Evolutionary conservation across 768 basidiomycete species (phyloP).

Genomic region (Roridomyces roridus): DNA sequence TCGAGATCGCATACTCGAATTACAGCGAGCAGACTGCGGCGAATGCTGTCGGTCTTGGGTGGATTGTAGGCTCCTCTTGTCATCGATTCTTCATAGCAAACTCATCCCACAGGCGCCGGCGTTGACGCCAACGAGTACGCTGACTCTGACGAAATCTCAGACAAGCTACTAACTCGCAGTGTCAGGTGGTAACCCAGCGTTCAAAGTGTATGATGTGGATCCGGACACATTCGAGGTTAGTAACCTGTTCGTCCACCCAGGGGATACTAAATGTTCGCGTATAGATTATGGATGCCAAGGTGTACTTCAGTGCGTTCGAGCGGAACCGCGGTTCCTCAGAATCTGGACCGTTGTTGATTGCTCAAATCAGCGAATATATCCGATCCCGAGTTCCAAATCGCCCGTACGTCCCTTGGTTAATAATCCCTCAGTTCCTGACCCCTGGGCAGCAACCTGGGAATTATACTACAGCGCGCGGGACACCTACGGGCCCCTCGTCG

Average conservation of each 20-base stretch:
- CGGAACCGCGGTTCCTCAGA: too few species aligned
- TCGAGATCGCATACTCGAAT: conserved; percentile 47
- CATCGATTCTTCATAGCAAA: too few species aligned
- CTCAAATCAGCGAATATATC: conserved; percentile 31
- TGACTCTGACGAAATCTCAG: not conserved
- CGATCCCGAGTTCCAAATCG: conserved; percentile 33
- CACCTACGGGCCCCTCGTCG: conserved; percentile 38
- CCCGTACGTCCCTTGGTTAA: conserved; percentile 5
- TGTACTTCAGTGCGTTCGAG: conserved; percentile 35
- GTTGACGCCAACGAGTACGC: conserved; percentile 45
- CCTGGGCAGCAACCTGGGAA: conserved; percentile 6
- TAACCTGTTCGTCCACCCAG: too few species aligned
- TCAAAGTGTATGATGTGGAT: conserved; percentile 48
- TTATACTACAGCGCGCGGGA: conserved; percentile 34
- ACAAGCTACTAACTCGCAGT: not conserved
- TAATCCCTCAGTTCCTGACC: too few species aligned
- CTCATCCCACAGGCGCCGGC: conserved; percentile 37
- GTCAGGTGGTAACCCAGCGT: conserved; percentile 44
- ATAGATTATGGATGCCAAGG: conserved; percentile 39
- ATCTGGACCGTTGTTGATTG: too few species aligned
- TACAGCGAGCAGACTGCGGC: conserved; percentile 37
- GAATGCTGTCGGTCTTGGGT: conserved; percentile 37
- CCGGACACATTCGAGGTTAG: conserved; percentile 46
- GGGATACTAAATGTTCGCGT: too few species aligned
- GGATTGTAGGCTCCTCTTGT: conserved; percentile 28